Evolutionary conservation across 1,139 yeast species (phyloP), one percentile per base, ranked within the genome.

Genomic region (Martiniozyma asiatica): DNA sequence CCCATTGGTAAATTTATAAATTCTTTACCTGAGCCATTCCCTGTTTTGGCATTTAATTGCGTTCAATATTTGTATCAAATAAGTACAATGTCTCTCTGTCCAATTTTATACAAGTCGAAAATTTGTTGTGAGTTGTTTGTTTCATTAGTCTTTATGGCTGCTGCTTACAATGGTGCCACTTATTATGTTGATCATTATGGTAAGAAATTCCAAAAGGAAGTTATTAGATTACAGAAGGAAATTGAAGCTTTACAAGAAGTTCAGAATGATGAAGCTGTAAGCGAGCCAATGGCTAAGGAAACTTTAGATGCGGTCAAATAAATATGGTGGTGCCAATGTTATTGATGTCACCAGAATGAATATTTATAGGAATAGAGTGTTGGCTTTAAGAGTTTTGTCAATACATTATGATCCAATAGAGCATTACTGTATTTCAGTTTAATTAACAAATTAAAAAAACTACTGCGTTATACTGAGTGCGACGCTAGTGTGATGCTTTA

Each of bases 171-270:
- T 44, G 98, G 98, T 20, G 97, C 97, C 2, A 82, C 94, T 1
- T 89, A 82, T 50, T 89, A 89, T 50, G 67, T 89, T 35, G 97
- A 89, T 48, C 78, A 79, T 25, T 89, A 87, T 56, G 96, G 94
- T 35, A 80, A 77, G 49, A 65, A 84, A 46, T 75, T 80, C 55
- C 94, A 76, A 48, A 82, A 78, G 46, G 95, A 89, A 51, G 82
- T 87, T 24, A 58, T 62, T 20, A 68, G 69, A 47, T 61, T 89
- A 45, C 80, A 75, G 50, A 55, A 55, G 15, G 95, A 87, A 48
- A 70, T 89, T 17, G 65, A 61, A 10, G 65, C 62, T 18, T 53
- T 76, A n/a, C n/a, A n/a, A n/a, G n/a, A n/a, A n/a, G n/a, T n/a
- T n/a, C n/a, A n/a, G n/a, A n/a, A n/a, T 38, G 78, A 73, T 47